A percentile compares a stretch with the other conserved stretches of the same genome.
Evolutionary conservation across 148 eudicot genomes (phyloP).

Genomic region (Camellia japonica): DNA sequence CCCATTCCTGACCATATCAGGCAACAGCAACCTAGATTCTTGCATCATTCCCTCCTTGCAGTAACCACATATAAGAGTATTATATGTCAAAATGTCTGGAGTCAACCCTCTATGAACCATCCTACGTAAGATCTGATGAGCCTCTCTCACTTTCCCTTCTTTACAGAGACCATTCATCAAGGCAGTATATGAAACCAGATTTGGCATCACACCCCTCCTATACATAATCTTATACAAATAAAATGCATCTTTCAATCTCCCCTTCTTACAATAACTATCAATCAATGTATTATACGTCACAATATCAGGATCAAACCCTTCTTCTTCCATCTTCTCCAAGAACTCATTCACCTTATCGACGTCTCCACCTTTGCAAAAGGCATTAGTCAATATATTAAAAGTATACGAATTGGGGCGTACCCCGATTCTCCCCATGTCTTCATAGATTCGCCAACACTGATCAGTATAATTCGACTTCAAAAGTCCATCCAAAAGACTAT

Average conservation of each 20-base stretch:
- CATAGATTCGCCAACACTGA: constrained; percentile 73
- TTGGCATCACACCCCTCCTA: constrained; percentile 71
- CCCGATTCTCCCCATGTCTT: constrained; percentile 59
- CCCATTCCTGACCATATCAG: constrained; percentile 62
- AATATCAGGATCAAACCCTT: constrained; percentile 85
- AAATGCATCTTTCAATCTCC: constrained; percentile 73
- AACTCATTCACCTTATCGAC: constrained; percentile 66
- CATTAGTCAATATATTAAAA: constrained; percentile 73
- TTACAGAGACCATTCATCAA: constrained; percentile 86
- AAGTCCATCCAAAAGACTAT: constrained; percentile 72
- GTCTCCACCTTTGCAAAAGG: constrained; percentile 56
- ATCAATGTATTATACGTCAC: constrained; percentile 83
- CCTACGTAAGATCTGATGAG: constrained; percentile 56
- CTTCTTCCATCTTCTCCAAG: constrained; percentile 91
- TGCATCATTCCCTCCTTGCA: constrained; percentile 82
- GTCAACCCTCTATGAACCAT: constrained; percentile 67
- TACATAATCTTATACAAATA: constrained; percentile 81
- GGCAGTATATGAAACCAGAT: constrained; percentile 68
- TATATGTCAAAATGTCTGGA: constrained; percentile 69
- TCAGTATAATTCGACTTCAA: constrained; percentile 43
- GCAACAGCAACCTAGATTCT: constrained; percentile 54
- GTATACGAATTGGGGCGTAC: constrained; percentile 65
- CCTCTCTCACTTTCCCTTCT: constrained; percentile 65
- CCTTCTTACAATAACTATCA: constrained; percentile 63
- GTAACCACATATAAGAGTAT: constrained; percentile 72